phyloP scores from a whole-genome alignment of 176 grass and related monocot species.

The Thinopyrum elongatum region DNA sequence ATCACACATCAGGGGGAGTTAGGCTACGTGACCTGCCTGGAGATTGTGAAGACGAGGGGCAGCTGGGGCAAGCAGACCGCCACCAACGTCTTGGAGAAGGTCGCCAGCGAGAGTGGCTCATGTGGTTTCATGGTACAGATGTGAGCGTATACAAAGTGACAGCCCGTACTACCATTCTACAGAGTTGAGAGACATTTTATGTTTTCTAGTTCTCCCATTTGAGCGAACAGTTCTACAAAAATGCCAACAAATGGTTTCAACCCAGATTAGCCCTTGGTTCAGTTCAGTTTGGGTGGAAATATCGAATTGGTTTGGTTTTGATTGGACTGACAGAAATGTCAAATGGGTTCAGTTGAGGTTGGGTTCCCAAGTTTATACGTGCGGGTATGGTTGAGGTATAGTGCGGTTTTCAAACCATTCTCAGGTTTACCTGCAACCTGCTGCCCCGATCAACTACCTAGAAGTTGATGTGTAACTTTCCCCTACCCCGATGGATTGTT shows the following conservation, averaged over 20 bases:
- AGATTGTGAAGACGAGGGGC: slow-evolving; percentile 68
- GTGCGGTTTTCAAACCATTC: background rate
- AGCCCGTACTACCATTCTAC: background rate
- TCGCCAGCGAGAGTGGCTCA: slow-evolving; percentile 68
- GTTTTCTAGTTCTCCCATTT: background rate
- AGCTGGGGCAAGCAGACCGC: slow-evolving; percentile 80
- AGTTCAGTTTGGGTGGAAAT: background rate
- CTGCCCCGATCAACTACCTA: no score
- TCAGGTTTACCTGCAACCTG: background rate
- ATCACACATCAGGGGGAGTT: slow-evolving; percentile 51
- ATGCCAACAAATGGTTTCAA: no score
- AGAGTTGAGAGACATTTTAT: background rate
- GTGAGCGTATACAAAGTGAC: background rate
- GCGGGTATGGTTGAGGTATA: background rate
- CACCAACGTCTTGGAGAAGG: slow-evolving; percentile 73
- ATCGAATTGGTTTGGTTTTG: background rate
- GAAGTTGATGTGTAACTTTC: no score
- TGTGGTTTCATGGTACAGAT: slow-evolving; percentile 33
- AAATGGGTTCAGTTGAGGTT: background rate
- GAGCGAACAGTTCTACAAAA: no score
- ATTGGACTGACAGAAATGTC: background rate
- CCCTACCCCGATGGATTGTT: no score
- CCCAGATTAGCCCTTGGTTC: no score
- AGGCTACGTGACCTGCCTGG: slow-evolving; percentile 73
- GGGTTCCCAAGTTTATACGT: background rate